Evolutionary conservation across 129 eudicot species (phyloP).

Genomic region (Glebionis coronaria): DNA sequence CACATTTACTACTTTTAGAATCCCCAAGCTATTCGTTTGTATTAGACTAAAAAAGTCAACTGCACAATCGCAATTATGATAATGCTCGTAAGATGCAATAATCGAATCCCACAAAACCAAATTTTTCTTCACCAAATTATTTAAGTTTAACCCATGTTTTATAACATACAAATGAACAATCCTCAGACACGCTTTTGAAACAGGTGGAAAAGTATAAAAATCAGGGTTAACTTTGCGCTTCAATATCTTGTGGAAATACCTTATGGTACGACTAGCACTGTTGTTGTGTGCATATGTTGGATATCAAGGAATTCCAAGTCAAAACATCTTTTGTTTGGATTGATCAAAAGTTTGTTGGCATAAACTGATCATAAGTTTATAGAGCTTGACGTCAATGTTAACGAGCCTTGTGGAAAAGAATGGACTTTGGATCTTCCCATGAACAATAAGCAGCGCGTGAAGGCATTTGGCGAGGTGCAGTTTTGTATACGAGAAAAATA

Average conservation of each 20-base stretch:
- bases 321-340: constrained; percentile 52
- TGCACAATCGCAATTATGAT: constrained; percentile 42
- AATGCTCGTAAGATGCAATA: constrained; percentile 89
- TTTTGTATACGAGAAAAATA: constrained; percentile 45
- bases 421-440: constrained; percentile 51
- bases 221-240: constrained; percentile 62
- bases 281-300: constrained; percentile 63
- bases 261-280: background rate
- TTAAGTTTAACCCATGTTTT: constrained; percentile 70
- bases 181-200: constrained; percentile 68
- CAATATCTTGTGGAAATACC: constrained; percentile 43
- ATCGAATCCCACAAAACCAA: constrained; percentile 84
- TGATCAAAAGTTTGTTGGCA: constrained; percentile 51
- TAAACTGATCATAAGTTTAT: constrained; percentile 34
- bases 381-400: constrained; percentile 53
- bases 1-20: constrained; percentile 36
- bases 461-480: constrained; percentile 39
- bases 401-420: constrained; percentile 60
- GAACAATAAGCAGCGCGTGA: constrained; percentile 58
- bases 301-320: constrained; percentile 82
- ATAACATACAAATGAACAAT: constrained; percentile 58
- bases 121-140: constrained; percentile 54
- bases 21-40: constrained; percentile 42
- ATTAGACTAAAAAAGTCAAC: constrained; percentile 40
- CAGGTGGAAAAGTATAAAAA: constrained; percentile 74